phyloP scores from a whole-genome alignment of 23 red algal species.

The Gracilaria vermiculophylla region DNA sequence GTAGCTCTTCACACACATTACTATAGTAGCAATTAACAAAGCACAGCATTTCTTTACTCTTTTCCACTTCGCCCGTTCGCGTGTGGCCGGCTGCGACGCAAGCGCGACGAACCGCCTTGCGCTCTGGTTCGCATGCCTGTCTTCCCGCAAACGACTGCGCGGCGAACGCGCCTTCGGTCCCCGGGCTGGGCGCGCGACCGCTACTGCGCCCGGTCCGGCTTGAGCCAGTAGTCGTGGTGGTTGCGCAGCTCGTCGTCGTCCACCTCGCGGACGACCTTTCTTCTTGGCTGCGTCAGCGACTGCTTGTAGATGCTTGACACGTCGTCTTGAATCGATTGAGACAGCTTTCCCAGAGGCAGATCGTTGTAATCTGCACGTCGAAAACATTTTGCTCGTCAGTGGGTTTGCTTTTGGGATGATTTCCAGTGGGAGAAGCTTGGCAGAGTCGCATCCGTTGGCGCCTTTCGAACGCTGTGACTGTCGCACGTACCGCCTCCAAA shows the following conservation, averaged over 20 bases:
- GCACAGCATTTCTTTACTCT: no score
- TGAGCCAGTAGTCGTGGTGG: slow-evolving; percentile 43
- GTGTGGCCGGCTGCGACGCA: no score
- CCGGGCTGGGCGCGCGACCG: no score
- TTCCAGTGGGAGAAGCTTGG: no score
- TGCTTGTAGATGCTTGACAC: slow-evolving; percentile 24
- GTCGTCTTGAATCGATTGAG: slow-evolving; percentile 51
- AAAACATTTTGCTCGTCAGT: neutral
- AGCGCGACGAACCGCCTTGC: no score
- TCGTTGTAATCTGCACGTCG: slow-evolving; percentile 51
- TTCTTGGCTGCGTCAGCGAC: neutral
- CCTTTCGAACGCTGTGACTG: neutral
- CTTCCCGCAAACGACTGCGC: no score
- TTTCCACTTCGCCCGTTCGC: no score
- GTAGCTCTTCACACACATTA: no score
- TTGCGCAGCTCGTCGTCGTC: neutral
- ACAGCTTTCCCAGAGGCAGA: slow-evolving; percentile 44
- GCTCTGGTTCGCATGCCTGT: no score
- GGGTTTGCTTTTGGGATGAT: neutral
- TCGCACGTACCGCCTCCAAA: slow-evolving; percentile 55
- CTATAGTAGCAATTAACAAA: no score
- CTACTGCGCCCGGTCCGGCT: no score
- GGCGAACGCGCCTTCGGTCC: no score
- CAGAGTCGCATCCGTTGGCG: neutral
- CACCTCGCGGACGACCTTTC: slow-evolving; percentile 33